Evolutionary conservation across 345 rosid species (phyloP).

Genomic region (Dovyalis caffra): DNA sequence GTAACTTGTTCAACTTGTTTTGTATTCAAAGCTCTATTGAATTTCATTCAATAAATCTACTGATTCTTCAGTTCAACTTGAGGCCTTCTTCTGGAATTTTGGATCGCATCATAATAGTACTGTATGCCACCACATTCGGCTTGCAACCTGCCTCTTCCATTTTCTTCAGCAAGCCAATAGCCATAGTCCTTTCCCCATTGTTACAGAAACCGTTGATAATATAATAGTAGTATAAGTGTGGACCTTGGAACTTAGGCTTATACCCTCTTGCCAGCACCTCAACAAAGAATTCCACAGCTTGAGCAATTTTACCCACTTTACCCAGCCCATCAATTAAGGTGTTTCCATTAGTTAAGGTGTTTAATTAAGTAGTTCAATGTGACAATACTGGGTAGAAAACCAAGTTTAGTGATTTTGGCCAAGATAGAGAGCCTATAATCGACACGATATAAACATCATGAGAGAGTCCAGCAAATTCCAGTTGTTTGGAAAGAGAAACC

Average conservation of each 20-base stretch:
- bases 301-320: background rate
- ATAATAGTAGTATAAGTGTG: background rate
- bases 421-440: background rate
- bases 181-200: background rate
- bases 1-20: too few relatives aligned
- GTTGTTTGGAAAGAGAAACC: too few relatives aligned
- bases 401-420: background rate
- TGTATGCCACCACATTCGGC: constrained; percentile 20
- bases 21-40: too few relatives aligned
- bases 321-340: background rate
- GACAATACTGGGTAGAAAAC: background rate
- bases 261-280: background rate
- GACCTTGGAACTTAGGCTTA: background rate
- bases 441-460: background rate
- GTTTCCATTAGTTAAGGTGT: too few relatives aligned
- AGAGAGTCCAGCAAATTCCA: background rate
- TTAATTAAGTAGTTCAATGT: too few relatives aligned
- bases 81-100: too few relatives aligned
- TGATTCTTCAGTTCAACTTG: too few relatives aligned
- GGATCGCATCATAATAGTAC: too few relatives aligned
- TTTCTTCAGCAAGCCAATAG: constrained; percentile 5
- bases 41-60: too few relatives aligned
- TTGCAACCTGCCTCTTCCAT: too few relatives aligned
- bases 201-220: background rate
- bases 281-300: background rate